These are phyloP conservation scores for Coemansia sp. DNA, from an alignment of 192 early-diverging fungal species.

Conservation along the genomic window DNA sequence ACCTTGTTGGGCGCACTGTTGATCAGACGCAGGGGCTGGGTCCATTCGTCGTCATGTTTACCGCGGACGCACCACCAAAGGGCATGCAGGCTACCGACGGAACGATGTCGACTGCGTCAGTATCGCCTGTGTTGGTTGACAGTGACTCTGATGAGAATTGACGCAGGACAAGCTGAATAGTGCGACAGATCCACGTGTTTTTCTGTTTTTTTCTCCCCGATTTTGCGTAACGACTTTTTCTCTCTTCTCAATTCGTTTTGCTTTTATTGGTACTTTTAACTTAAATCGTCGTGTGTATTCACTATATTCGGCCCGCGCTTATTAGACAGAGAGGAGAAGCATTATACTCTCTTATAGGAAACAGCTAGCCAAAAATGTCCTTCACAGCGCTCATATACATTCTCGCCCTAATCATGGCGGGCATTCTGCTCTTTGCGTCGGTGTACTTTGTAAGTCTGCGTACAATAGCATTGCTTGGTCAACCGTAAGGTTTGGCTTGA, in stretches of 20 bases:
- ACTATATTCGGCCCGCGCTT: neutral
- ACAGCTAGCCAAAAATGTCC: slow-evolving; percentile 28
- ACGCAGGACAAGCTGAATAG: neutral
- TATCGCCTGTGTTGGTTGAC: neutral
- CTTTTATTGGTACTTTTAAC: neutral
- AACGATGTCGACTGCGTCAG: neutral
- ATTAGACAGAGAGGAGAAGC: neutral
- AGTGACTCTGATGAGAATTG: slow-evolving; percentile 2
- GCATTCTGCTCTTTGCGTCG: slow-evolving; percentile 87
- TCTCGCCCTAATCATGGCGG: slow-evolving; percentile 90
- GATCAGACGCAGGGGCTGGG: slow-evolving; percentile 27
- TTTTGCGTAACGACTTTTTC: neutral
- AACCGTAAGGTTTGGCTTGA: neutral
- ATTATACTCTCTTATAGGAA: neutral
- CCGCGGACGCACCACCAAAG: slow-evolving; percentile 15
- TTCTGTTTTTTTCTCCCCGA: neutral
- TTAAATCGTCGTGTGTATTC: neutral
- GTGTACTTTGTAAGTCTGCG: slow-evolving; percentile 76
- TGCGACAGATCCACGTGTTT: neutral
- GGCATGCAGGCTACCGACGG: neutral
- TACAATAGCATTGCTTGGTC: too few species aligned
- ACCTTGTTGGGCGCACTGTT: slow-evolving; percentile 15
- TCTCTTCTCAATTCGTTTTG: slow-evolving; percentile 2
- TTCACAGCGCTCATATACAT: slow-evolving; percentile 67
- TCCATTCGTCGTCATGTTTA: slow-evolving; percentile 26